Percentiles rank a stretch among this genome's conserved stretches.
Conservation (phyloP, 495 filamentous ascomycete genomes). For the Talaromyces nanjingensis region DNA sequence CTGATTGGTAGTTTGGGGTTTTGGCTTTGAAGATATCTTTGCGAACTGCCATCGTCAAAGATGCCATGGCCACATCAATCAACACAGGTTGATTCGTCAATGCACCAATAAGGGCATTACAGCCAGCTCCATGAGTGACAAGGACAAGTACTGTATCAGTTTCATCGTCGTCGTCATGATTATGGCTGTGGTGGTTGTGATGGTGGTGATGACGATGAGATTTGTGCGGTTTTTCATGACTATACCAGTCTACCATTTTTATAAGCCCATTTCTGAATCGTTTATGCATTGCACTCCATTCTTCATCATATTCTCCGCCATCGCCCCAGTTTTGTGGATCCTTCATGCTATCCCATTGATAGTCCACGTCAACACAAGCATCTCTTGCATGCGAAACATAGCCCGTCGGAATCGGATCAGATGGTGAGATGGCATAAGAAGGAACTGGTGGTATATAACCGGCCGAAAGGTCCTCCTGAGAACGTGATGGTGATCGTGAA, state of each 20-base stretch:
- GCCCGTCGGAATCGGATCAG: slow-evolving; percentile 74
- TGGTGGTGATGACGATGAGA: slow-evolving; percentile 16
- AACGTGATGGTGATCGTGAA: slow-evolving; percentile 4
- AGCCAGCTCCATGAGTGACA: slow-evolving; percentile 95
- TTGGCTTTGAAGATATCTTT: slow-evolving; percentile 38
- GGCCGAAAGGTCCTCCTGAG: slow-evolving; percentile 8
- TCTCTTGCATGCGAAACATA: slow-evolving; percentile 91
- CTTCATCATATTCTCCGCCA: slow-evolving; percentile 83
- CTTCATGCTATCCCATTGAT: slow-evolving; percentile 90
- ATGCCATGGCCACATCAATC: slow-evolving; percentile 82
- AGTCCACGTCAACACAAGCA: slow-evolving; percentile 78
- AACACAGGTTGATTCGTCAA: slow-evolving; percentile 84
- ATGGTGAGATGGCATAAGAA: slow-evolving; percentile 72
- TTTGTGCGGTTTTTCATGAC: slow-evolving; percentile 30
- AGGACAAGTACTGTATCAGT: slow-evolving; percentile 78
- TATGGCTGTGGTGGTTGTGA: slow-evolving; percentile 3
- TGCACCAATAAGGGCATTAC: slow-evolving; percentile 90
- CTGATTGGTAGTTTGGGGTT: slow-evolving; percentile 12
- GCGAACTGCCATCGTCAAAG: slow-evolving; percentile 80
- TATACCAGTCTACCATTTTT: slow-evolving; percentile 75
- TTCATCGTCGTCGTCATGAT: slow-evolving; percentile 38
- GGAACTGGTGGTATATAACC: slow-evolving; percentile 71
- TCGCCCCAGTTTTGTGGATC: slow-evolving; percentile 70
- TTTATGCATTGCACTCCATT: slow-evolving; percentile 92
- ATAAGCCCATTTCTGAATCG: slow-evolving; percentile 73